Evolutionary conservation across 2,329 filamentous ascomycete genomes (phyloP).

Genomic region (Scedosporium apiospermum): DNA sequence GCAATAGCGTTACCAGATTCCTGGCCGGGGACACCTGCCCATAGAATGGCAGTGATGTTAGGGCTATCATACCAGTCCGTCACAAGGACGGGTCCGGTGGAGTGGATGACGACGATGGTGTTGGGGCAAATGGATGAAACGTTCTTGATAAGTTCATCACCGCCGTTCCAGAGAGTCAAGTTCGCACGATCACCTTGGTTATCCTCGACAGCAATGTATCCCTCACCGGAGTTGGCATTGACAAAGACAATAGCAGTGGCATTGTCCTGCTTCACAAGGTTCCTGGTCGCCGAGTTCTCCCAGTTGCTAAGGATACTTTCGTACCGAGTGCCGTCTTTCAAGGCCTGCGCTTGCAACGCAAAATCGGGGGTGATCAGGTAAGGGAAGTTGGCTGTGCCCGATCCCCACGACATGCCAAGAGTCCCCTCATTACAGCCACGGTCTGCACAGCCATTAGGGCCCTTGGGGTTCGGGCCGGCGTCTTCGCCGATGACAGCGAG

Average conservation of each 20-base stretch:
- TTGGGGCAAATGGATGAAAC: slow-evolving; percentile 73
- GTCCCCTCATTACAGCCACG: slow-evolving; percentile 51
- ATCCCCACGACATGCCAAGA: slow-evolving; percentile 72
- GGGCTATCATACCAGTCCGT: slow-evolving; percentile 64
- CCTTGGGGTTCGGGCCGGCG: slow-evolving; percentile 62
- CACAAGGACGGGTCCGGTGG: slow-evolving; percentile 68
- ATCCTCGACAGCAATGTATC: slow-evolving; percentile 71
- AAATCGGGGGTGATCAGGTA: slow-evolving; percentile 68
- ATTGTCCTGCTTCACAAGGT: slow-evolving; percentile 50
- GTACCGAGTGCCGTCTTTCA: slow-evolving; percentile 47
- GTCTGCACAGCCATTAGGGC: slow-evolving; percentile 71
- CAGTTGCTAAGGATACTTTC: slow-evolving; percentile 62
- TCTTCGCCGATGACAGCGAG: slow-evolving; percentile 76
- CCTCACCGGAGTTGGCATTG: slow-evolving; percentile 80
- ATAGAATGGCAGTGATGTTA: slow-evolving; percentile 77
- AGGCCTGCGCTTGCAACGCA: slow-evolving; percentile 55
- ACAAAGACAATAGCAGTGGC: slow-evolving; percentile 78
- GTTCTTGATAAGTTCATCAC: slow-evolving; percentile 71
- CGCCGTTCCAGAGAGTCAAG: slow-evolving; percentile 77
- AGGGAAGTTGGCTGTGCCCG: slow-evolving; percentile 62
- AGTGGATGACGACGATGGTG: slow-evolving; percentile 88
- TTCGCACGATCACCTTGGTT: slow-evolving; percentile 89
- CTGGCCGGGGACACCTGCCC: slow-evolving; percentile 73
- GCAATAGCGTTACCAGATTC: slow-evolving; percentile 72
- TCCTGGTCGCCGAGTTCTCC: slow-evolving; percentile 49